Conservation (phyloP, 805 yeast species). For the Monosporozyma servazzii region DNA sequence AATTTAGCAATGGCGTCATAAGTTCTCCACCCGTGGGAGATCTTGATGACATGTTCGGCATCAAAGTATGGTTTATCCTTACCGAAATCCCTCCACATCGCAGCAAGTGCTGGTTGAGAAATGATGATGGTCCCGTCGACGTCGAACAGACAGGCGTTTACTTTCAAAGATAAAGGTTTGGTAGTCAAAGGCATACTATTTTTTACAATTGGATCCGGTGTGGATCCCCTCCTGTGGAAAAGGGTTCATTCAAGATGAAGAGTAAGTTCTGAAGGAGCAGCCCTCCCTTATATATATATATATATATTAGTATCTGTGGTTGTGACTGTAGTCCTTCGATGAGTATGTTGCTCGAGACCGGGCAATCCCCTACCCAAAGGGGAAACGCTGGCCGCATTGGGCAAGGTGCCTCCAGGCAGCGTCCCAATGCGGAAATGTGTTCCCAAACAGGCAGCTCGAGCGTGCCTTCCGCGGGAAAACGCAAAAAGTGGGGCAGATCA, state of each 20-base stretch:
- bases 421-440: background rate
- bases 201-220: slow-evolving; percentile 9
- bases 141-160: slow-evolving; percentile 57
- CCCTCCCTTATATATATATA: too few species aligned
- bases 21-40: slow-evolving; percentile 78
- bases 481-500: background rate
- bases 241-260: too few species aligned
- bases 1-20: slow-evolving; percentile 64
- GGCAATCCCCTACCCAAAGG: background rate
- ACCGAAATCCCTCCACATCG: slow-evolving; percentile 72
- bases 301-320: too few species aligned
- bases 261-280: too few species aligned
- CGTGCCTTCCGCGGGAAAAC: too few species aligned
- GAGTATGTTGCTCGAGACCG: too few species aligned
- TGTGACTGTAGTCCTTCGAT: too few species aligned
- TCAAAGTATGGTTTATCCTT: slow-evolving; percentile 57
- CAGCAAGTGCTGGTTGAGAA: slow-evolving; percentile 75
- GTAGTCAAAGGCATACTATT: slow-evolving; percentile 7
- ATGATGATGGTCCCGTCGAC: slow-evolving; percentile 82
- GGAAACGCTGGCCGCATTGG: background rate
- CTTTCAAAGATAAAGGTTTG: slow-evolving; percentile 29
- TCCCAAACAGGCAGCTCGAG: background rate
- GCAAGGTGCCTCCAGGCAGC: background rate
- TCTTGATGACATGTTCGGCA: slow-evolving; percentile 60
- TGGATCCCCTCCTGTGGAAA: background rate